Percentiles rank a stretch among this genome's conserved stretches.
Evolutionary conservation across 176 grass and related monocot genomes (phyloP).

Genomic region (Coix lacrymajobi): DNA sequence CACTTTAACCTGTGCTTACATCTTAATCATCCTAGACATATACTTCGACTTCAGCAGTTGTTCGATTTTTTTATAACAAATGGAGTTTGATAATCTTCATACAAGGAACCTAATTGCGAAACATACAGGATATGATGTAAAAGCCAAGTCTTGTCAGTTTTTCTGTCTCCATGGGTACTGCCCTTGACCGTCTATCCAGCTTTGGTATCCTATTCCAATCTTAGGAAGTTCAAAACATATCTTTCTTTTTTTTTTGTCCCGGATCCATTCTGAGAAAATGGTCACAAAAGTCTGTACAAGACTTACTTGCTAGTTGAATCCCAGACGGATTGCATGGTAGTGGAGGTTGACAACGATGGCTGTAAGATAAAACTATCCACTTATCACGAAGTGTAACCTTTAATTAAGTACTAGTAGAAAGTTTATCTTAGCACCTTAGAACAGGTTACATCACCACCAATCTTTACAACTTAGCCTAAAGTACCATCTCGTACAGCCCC

Average conservation of each 20-base stretch:
- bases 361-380: background rate
- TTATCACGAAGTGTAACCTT: background rate
- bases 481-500: background rate
- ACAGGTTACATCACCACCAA: background rate
- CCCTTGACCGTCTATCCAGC: background rate
- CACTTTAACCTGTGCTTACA: background rate
- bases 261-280: background rate
- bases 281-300: background rate
- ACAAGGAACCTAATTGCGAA: background rate
- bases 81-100: background rate
- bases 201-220: background rate
- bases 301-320: conserved; percentile 5
- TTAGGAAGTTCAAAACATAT: background rate
- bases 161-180: background rate
- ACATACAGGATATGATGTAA: background rate
- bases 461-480: background rate
- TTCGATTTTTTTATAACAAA: background rate
- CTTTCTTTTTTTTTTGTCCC: conserved; percentile 4
- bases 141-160: conserved; percentile 3
- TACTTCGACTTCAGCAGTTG: background rate
- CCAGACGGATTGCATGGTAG: background rate
- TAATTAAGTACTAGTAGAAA: background rate
- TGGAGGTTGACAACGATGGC: conserved; percentile 7
- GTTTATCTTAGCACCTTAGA: background rate
- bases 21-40: background rate